Percentiles rank a stretch among this genome's conserved stretches.
These are phyloP conservation scores for Plasmopara viticola DNA, from an alignment of 352 stramenopile genomes.

Conservation along the genomic window DNA sequence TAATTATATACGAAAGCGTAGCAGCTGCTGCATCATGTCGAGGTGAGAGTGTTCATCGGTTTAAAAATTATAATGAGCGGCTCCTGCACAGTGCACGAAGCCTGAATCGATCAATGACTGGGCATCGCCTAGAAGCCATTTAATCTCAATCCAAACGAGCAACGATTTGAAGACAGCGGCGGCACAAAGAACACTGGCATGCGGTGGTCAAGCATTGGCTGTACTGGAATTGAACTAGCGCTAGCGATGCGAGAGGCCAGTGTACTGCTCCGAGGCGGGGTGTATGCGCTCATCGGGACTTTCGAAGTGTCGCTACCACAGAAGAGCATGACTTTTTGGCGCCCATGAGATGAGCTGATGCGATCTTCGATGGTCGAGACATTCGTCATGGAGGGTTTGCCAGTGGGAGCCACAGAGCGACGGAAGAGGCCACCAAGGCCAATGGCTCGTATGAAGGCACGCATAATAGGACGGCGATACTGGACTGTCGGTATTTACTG, in stretches of 20 bases:
- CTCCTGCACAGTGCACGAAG: too few relatives aligned
- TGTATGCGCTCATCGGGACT: conserved; percentile 18
- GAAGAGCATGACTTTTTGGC: conserved; percentile 72
- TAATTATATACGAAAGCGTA: too few relatives aligned
- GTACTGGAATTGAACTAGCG: conserved; percentile 17
- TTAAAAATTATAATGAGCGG: too few relatives aligned
- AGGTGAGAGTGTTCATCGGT: too few relatives aligned
- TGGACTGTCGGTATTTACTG: conserved; percentile 11
- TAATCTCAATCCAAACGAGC: conserved; percentile 19
- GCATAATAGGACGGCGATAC: conserved; percentile 31
- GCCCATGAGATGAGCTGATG: conserved; percentile 39
- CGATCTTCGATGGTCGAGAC: conserved; percentile 25
- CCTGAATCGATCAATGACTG: not conserved
- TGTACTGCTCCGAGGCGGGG: conserved; percentile 15
- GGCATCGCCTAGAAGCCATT: conserved; percentile 19
- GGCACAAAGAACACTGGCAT: conserved; percentile 73
- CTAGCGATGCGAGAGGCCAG: conserved; percentile 17
- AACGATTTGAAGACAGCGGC: conserved; percentile 17
- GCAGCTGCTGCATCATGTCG: too few relatives aligned
- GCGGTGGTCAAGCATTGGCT: conserved; percentile 48
- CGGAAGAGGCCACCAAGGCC: conserved; percentile 55
- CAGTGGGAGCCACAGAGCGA: conserved; percentile 9
- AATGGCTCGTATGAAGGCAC: conserved; percentile 59
- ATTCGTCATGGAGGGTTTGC: conserved; percentile 5
- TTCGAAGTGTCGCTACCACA: conserved; percentile 39